Conservation (phyloP, 2,329 filamentous ascomycete genomes). For the Pseudogymnoascus sp. region DNA sequence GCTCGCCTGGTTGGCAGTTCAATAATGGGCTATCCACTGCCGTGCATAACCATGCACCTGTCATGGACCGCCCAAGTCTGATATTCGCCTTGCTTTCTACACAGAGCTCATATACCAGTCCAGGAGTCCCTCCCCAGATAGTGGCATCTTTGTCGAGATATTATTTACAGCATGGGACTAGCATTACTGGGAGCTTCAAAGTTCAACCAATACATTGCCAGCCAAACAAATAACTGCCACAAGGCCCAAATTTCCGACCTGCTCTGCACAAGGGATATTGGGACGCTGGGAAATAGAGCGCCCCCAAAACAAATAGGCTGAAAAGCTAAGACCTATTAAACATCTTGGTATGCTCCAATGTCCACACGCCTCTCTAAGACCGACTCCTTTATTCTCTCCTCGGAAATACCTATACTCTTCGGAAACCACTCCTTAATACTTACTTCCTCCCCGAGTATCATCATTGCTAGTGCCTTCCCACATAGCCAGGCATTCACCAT, state of each 20-base stretch:
- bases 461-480: constrained; percentile 39
- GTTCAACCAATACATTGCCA: constrained; percentile 28
- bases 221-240: constrained; percentile 35
- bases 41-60: too few relatives aligned
- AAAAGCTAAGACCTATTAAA: too few relatives aligned
- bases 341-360: neutral
- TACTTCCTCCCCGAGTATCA: constrained; percentile 35
- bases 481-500: constrained; percentile 48
- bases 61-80: too few relatives aligned
- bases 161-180: too few relatives aligned
- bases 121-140: too few relatives aligned
- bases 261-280: constrained; percentile 29
- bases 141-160: constrained; percentile 48
- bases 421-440: neutral
- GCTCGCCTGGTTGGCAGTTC: too few relatives aligned
- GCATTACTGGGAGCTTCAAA: too few relatives aligned
- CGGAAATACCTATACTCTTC: neutral
- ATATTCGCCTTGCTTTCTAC: too few relatives aligned
- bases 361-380: neutral
- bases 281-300: constrained; percentile 11
- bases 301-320: too few relatives aligned
- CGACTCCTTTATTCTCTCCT: neutral
- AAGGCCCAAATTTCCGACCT: constrained; percentile 22
- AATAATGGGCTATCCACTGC: too few relatives aligned
- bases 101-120: too few relatives aligned